These are phyloP conservation scores for Sclerotiophoma versabilis DNA, from an alignment of 2,329 filamentous ascomycete genomes.

Conservation along the genomic window DNA sequence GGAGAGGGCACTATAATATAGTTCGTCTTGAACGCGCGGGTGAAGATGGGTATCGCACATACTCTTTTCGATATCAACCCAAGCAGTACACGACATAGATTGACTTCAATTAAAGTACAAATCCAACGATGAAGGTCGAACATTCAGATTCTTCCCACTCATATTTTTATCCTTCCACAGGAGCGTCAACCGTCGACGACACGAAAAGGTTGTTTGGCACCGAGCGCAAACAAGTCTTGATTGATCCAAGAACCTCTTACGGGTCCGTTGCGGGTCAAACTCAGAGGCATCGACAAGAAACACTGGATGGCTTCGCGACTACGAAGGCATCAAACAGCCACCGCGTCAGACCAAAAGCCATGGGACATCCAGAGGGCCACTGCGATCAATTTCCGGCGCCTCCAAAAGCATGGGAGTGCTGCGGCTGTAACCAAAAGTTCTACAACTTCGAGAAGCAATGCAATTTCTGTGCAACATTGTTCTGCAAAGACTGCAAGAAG, in stretches of 20 bases:
- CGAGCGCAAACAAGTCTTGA: background rate
- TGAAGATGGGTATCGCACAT: background rate
- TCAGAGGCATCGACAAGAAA: background rate
- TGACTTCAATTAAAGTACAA: background rate
- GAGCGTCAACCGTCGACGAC: background rate
- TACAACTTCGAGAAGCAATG: conserved; percentile 16
- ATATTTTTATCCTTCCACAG: background rate
- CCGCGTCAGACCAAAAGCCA: background rate
- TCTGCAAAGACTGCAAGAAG: conserved; percentile 16
- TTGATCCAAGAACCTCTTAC: background rate
- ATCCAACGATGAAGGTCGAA: conserved; percentile 5
- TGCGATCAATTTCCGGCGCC: conserved; percentile 10
- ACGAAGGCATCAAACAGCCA: background rate
- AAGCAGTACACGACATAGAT: background rate
- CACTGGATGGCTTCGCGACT: background rate
- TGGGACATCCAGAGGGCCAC: conserved; percentile 6
- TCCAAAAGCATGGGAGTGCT: conserved; percentile 16
- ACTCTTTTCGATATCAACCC: background rate
- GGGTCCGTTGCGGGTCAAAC: background rate
- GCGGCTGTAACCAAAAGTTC: conserved; percentile 14
- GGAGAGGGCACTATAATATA: background rate
- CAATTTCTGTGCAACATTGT: conserved; percentile 11
- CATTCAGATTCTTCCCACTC: background rate
- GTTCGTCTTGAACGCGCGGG: background rate
- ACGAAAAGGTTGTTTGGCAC: background rate